Evolutionary conservation across 2,329 filamentous ascomycete genomes (phyloP).

Genomic region (Xylariaceae sp.): DNA sequence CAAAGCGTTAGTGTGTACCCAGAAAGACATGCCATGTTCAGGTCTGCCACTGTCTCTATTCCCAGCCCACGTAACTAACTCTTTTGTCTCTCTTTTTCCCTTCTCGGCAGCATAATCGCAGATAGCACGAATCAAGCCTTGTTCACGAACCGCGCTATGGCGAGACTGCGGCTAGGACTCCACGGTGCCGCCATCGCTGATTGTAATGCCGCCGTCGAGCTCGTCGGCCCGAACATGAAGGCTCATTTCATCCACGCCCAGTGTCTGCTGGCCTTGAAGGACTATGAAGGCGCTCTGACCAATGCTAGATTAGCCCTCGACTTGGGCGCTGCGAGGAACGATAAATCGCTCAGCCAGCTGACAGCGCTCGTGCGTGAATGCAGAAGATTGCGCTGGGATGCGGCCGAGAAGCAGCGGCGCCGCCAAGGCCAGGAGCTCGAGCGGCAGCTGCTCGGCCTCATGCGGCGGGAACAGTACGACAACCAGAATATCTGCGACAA

Average conservation of each 20-base stretch:
- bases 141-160: constrained; percentile 87
- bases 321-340: constrained; percentile 58
- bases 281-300: constrained; percentile 67
- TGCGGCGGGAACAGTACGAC: constrained; percentile 46
- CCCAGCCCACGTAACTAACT: not conserved
- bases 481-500: constrained; percentile 29
- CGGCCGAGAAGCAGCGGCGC: constrained; percentile 59
- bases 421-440: constrained; percentile 57
- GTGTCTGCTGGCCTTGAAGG: constrained; percentile 70
- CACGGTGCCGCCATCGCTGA: constrained; percentile 75
- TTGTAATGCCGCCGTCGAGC: constrained; percentile 68
- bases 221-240: constrained; percentile 68
- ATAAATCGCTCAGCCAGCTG: constrained; percentile 65
- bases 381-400: constrained; percentile 82
- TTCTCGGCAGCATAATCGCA: constrained; percentile 60
- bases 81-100: not conserved
- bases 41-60: not conserved
- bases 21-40: not conserved
- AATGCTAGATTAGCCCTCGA: constrained; percentile 70
- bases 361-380: constrained; percentile 71
- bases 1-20: constrained; percentile 54
- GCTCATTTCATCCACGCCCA: constrained; percentile 79
- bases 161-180: constrained; percentile 66
- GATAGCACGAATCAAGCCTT: constrained; percentile 73
- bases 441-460: constrained; percentile 50